phyloP scores from a whole-genome alignment of 2,329 filamentous ascomycete species.

The Thelonectria olida region DNA sequence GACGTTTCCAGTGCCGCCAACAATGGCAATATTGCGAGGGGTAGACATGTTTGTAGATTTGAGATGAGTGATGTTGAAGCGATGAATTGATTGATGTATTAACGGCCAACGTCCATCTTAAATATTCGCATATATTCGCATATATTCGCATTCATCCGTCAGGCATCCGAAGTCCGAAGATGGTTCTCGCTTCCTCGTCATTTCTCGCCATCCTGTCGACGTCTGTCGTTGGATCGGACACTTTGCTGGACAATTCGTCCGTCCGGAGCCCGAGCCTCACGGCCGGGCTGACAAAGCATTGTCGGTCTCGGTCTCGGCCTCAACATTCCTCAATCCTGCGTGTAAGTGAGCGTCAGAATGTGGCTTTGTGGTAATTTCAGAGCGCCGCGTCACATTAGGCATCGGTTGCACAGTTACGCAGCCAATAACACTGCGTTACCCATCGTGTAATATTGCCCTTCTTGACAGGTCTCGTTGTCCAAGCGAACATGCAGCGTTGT shows the following conservation, averaged over 20 bases:
- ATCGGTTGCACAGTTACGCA: background rate
- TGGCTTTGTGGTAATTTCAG: background rate
- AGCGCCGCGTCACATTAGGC: background rate
- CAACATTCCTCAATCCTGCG: background rate
- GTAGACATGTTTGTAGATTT: conserved; percentile 15
- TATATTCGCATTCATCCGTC: background rate
- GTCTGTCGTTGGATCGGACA: background rate
- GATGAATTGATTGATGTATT: background rate
- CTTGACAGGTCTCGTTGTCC: background rate
- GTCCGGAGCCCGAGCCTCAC: conserved; percentile 3
- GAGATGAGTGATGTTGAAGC: conserved; percentile 4
- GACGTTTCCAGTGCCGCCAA: conserved; percentile 48
- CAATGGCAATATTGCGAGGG: conserved; percentile 40
- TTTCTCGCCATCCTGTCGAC: too few species aligned
- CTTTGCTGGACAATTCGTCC: conserved; percentile 3
- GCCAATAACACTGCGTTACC: background rate
- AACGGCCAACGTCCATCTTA: background rate
- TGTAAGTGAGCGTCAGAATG: too few species aligned
- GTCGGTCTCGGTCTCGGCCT: background rate
- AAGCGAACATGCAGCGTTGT: background rate
- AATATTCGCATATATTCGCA: conserved; percentile 3
- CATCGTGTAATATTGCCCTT: background rate
- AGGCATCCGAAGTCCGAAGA: too few species aligned
- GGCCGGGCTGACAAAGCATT: background rate
- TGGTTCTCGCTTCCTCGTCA: background rate